Base-by-base conservation (phyloP, 2,329 filamentous ascomycete species). In the Ilyonectria sp. region DNA sequence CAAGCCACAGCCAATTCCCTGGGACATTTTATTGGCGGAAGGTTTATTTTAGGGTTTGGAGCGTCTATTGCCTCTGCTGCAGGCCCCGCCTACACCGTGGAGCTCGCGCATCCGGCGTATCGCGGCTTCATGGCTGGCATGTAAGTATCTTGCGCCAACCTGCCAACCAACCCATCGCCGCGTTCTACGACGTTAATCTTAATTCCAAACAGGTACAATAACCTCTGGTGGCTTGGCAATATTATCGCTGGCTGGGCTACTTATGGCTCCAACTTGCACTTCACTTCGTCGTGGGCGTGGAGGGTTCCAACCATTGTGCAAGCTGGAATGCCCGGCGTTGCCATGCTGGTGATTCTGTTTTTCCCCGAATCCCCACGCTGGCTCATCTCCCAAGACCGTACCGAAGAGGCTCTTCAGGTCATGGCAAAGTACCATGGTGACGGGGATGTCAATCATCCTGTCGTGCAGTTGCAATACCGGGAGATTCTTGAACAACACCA, bases 21-120 rank as follows among this genome's bases (percentile, higher is more conserved):
- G 1, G 81, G 79, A 5, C 84, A 86, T 64, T 90, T 91, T 75
- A 87, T 90, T 75, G 87, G 80, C 3, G 85, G 86, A 6, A 79
- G 86, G 26, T 87, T 87, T 70, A 72, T 88, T 8, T 81, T 88
- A 6, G 86, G 86, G 1, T 87, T 88, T 54, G 90, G 90, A 31
- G 88, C 89, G 35, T 84, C 87, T 6, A 88, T 92, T 60, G 86
- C 87, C 3, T 86, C 86, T 2, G 86, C 87, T 9, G 88, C 89
- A 4, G 89, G 86, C 0, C 90, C 90, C 0, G 86, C 88, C 6
- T 91, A 91, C 74, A 86, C 87, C 4, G 87, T 89, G 49, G 90
- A 92, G 74, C 84, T 91, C 46, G 85, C 89, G 0, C 90, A 92
- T 72, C 90, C 90, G 0, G 85, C 86, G 2, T 90, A 88, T 77